Percentiles rank a stretch among this genome's conserved stretches.
These are phyloP conservation scores for Rhodosporidiobolus sp. DNA, from an alignment of 768 basidiomycete genomes.

Conservation along the genomic window DNA sequence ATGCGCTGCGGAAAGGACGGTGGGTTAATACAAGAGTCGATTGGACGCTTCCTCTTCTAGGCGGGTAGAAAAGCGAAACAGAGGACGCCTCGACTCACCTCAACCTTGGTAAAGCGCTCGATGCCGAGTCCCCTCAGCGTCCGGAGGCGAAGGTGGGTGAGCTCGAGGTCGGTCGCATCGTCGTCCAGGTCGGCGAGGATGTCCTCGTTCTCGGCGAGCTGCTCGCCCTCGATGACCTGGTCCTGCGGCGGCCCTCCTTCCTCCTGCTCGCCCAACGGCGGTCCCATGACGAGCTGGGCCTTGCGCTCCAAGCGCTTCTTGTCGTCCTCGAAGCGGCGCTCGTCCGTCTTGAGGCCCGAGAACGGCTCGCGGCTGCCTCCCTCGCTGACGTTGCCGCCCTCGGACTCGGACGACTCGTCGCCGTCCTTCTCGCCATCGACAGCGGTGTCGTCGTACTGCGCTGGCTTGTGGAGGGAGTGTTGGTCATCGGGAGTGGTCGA, in stretches of 20 bases:
- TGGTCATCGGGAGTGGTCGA: too few species aligned
- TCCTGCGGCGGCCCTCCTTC: background rate
- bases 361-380: constrained; percentile 26
- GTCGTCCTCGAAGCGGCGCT: constrained; percentile 36
- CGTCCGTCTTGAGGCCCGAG: constrained; percentile 30
- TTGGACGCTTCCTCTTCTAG: too few species aligned
- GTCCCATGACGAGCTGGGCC: constrained; percentile 38
- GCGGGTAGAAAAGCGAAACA: background rate
- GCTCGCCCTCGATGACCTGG: constrained; percentile 26
- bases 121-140: constrained; percentile 38
- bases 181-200: constrained; percentile 32
- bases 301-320: constrained; percentile 19
- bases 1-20: constrained; percentile 32
- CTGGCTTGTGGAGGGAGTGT: background rate
- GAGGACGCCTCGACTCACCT: constrained; percentile 14
- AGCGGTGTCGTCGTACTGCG: background rate
- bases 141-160: constrained; percentile 42
- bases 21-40: background rate
- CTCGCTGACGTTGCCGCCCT: constrained; percentile 25
- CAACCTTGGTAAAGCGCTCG: constrained; percentile 37
- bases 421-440: background rate
- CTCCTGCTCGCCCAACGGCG: constrained; percentile 20
- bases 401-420: constrained; percentile 14
- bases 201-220: constrained; percentile 36
- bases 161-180: constrained; percentile 41